Percentiles rank a stretch among this genome's conserved stretches.
Evolutionary conservation across 768 basidiomycete species (phyloP).

Genomic region (Mycena haematopus): DNA sequence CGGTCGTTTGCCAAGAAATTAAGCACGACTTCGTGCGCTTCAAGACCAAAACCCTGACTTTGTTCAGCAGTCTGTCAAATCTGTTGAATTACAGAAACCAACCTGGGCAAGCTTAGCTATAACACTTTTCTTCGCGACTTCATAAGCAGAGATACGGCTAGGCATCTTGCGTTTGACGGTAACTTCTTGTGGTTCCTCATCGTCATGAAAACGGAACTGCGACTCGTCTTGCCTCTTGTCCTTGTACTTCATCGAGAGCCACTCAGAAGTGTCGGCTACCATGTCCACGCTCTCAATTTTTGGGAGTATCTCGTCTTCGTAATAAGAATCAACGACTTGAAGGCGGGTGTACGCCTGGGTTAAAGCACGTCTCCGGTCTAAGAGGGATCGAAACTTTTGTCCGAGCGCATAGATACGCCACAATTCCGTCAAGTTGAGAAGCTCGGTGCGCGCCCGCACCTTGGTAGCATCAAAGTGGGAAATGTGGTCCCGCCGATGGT

Average conservation of each 20-base stretch:
- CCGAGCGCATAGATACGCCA: slow-evolving; percentile 94
- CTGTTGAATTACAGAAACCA: slow-evolving; percentile 30
- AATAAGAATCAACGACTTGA: slow-evolving; percentile 75
- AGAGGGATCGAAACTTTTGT: slow-evolving; percentile 86
- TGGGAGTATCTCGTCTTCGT: slow-evolving; percentile 69
- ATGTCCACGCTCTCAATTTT: slow-evolving; percentile 84
- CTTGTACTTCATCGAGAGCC: slow-evolving; percentile 87
- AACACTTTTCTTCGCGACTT: slow-evolving; percentile 80
- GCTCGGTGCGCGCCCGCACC: slow-evolving; percentile 65
- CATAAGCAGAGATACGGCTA: slow-evolving; percentile 84
- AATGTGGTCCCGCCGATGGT: slow-evolving; percentile 91
- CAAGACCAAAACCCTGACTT: slow-evolving; percentile 81
- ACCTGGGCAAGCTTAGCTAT: slow-evolving; percentile 84
- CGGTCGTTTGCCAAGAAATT: slow-evolving; percentile 73
- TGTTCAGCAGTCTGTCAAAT: not conserved
- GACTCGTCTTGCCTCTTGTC: slow-evolving; percentile 65
- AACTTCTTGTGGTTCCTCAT: slow-evolving; percentile 58
- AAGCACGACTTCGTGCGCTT: slow-evolving; percentile 81
- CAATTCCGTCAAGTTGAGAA: slow-evolving; percentile 79
- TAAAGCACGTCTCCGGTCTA: slow-evolving; percentile 74
- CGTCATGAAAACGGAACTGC: slow-evolving; percentile 75
- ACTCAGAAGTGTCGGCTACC: slow-evolving; percentile 90
- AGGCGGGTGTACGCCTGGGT: slow-evolving; percentile 71
- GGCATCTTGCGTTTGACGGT: slow-evolving; percentile 79
- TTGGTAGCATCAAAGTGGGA: slow-evolving; percentile 78